A percentile compares a stretch with the other conserved stretches of the same genome.
Evolutionary conservation across 202 grass and related monocot genomes (phyloP).

Genomic region (Saccharum hybrid): DNA sequence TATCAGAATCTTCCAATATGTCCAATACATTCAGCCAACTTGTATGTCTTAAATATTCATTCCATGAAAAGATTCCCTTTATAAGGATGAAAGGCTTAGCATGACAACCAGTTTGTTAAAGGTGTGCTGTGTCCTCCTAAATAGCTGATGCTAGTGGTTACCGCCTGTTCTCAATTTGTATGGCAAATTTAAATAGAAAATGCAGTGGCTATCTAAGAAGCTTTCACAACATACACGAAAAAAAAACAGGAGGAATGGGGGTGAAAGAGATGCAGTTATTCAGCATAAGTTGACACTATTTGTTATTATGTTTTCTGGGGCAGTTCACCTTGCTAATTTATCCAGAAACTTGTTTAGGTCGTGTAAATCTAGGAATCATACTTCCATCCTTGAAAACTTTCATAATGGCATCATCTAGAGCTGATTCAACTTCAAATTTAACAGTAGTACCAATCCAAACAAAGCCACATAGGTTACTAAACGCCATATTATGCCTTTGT

Average conservation of each 20-base stretch:
- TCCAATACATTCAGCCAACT: neutral
- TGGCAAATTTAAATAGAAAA: slow-evolving; percentile 6
- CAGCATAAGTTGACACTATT: neutral
- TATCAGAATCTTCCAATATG: neutral
- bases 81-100: neutral
- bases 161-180: neutral
- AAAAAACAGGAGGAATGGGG: neutral
- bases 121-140: neutral
- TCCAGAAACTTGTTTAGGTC: neutral
- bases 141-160: neutral
- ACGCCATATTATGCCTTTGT: neutral
- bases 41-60: neutral
- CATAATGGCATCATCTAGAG: neutral
- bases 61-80: neutral
- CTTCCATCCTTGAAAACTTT: neutral
- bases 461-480: neutral
- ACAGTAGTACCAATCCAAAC: slow-evolving; percentile 4
- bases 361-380: neutral
- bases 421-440: slow-evolving; percentile 5
- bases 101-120: neutral
- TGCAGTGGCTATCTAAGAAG: neutral
- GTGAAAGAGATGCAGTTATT: neutral
- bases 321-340: slow-evolving; percentile 1
- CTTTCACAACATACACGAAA: neutral
- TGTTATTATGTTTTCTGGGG: neutral